These are phyloP conservation scores for Alternaria rosae DNA, from an alignment of 2,329 filamentous ascomycete genomes.

Conservation along the genomic window DNA sequence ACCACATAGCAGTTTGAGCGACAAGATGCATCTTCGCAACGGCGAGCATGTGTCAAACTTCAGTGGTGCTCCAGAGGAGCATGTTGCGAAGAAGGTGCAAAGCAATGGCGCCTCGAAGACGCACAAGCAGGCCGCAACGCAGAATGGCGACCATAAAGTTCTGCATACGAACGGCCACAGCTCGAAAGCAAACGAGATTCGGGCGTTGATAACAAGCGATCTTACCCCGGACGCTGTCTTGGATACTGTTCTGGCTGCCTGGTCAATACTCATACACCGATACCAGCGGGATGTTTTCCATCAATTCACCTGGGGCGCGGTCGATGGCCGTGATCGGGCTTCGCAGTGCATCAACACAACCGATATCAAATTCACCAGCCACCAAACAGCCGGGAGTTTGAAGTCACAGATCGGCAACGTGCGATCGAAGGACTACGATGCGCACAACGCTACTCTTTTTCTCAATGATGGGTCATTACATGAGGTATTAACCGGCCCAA, in stretches of 20 bases:
- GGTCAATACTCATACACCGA: constrained; percentile 40
- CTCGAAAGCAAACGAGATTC: constrained; percentile 23
- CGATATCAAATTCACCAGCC: constrained; percentile 26
- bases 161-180: constrained; percentile 7
- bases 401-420: constrained; percentile 20
- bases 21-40: constrained; percentile 32
- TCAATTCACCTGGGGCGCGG: constrained; percentile 38
- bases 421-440: constrained; percentile 19
- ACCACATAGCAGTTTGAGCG: constrained; percentile 2
- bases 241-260: constrained; percentile 39
- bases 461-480: constrained; percentile 41
- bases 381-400: constrained; percentile 23
- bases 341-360: constrained; percentile 26
- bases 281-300: constrained; percentile 45
- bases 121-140: constrained; percentile 14
- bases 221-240: constrained; percentile 20
- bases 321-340: constrained; percentile 2
- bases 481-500: constrained; percentile 28
- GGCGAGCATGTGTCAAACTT: constrained; percentile 26
- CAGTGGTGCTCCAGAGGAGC: constrained; percentile 20
- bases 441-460: constrained; percentile 22
- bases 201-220: constrained; percentile 19
- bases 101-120: constrained; percentile 16
- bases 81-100: constrained; percentile 23
- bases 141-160: constrained; percentile 5